A percentile compares a stretch with the other conserved stretches of the same genome.
phyloP scores from a whole-genome alignment of 495 filamentous ascomycete genomes.

The Penicillium maclennaniae region DNA sequence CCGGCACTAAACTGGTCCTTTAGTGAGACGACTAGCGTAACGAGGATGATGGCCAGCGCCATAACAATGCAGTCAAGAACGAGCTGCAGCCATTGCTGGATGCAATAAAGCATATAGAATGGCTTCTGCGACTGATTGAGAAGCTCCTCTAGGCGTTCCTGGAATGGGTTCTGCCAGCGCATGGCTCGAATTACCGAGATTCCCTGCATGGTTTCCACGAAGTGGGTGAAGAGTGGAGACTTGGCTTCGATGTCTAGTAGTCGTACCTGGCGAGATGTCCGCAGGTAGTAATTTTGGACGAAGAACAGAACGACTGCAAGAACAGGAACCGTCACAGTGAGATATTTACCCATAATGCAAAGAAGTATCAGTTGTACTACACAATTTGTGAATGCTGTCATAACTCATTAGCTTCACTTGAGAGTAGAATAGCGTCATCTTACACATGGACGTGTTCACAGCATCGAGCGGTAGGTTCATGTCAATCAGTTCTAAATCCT shows the following conservation, averaged over 20 bases:
- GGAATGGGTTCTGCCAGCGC: constrained; percentile 30
- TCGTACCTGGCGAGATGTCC: constrained; percentile 53
- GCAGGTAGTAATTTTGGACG: constrained; percentile 12
- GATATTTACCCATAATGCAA: constrained; percentile 7
- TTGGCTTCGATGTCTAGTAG: constrained; percentile 50
- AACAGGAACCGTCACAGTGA: constrained; percentile 2
- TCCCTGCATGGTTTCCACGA: constrained; percentile 40
- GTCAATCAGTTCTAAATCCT: constrained; percentile 9
- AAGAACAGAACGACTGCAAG: constrained; percentile 1
- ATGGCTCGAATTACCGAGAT: constrained; percentile 46
- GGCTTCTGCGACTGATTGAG: constrained; percentile 38
- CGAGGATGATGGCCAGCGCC: constrained; percentile 30
- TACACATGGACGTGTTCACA: constrained; percentile 1
- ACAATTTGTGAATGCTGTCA: constrained; percentile 1
- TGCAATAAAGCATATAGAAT: constrained; percentile 40
- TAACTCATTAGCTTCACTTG: neutral
- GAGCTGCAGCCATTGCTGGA: constrained; percentile 41
- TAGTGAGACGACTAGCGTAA: constrained; percentile 12
- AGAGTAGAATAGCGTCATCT: neutral
- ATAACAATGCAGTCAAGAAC: constrained; percentile 40
- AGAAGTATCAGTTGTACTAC: neutral
- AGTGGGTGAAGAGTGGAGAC: constrained; percentile 60
- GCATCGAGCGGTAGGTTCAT: constrained; percentile 3
- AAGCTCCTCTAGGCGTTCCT: constrained; percentile 13
- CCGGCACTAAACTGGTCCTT: constrained; percentile 12